Evolutionary conservation across 1,139 yeast genomes (phyloP), one percentile per base, ranked within the genome.

Genomic region (Geotrichum australiense): DNA sequence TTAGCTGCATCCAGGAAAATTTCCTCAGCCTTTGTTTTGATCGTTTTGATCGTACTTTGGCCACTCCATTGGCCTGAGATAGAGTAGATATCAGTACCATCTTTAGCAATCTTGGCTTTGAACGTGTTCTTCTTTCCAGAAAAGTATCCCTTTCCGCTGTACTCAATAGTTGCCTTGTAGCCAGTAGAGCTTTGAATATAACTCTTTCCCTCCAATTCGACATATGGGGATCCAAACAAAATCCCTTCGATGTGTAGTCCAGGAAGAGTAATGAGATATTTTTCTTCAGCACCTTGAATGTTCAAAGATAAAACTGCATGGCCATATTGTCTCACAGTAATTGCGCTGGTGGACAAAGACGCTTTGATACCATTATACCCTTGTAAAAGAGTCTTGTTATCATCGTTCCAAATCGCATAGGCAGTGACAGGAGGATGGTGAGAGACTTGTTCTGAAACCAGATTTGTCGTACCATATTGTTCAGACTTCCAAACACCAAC

Each of bases 371-470:
- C 93, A 58, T 84, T 87, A 66, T 85, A 89, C 35, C 98, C 98
- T 61, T 87, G 83, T 47, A 87, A 68, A 24, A 68, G 64, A 19
- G 81, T 78, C 39, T 81, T 73, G 58, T 81, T 73, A 55, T 76
- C 73, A 50, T 80, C 83, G 59, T 86, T 86, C 58, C 73, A 68
- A 43, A 91, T 73, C 27, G 85, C 74, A 59, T 86, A 91, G 2
- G 93, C 96, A 14, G 96, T 87, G 26, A 84, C 80, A 18, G 97
- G 96, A 14, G 97, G 97, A 59, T 89, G 97, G 64, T 89, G 97
- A 49, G 87, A 78, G 16, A 89, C 96, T 64, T 91, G 97, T 63
- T 91, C 97, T 46, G 89, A 77, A 43, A 85, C 70, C 50, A 89
- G 69, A 14, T 74, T 63, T 15, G 95, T 82, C 15, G 71, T 56